phyloP scores from a whole-genome alignment of 257 asterid species.

The Gardenia jasminoides region DNA sequence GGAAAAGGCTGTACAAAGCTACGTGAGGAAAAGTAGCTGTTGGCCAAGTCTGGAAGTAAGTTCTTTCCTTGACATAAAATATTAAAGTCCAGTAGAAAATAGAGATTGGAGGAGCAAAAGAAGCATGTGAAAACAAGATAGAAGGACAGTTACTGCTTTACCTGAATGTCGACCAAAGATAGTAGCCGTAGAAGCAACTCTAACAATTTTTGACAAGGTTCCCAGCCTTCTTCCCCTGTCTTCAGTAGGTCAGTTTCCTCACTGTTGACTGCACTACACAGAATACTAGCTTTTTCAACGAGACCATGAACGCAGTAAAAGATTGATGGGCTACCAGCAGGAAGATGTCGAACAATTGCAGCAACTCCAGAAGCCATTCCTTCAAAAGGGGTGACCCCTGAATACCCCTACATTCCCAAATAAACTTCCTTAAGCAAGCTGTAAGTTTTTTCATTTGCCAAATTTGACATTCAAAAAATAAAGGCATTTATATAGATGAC shows the following conservation, averaged over 20 bases:
- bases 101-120: neutral
- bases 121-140: neutral
- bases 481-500: neutral
- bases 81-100: too few species aligned
- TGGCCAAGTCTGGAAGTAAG: too few species aligned
- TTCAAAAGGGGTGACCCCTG: conserved; percentile 78
- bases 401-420: conserved; percentile 59
- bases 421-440: conserved; percentile 13
- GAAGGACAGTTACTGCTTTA: conserved; percentile 9
- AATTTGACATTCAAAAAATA: conserved; percentile 14
- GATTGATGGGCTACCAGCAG: conserved; percentile 90
- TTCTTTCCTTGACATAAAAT: too few species aligned
- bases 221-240: conserved; percentile 68
- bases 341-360: conserved; percentile 83
- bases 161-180: conserved; percentile 84
- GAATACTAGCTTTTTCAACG: conserved; percentile 55
- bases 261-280: conserved; percentile 37
- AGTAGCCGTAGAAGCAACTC: conserved; percentile 81
- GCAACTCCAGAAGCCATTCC: conserved; percentile 95
- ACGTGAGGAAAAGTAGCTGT: too few species aligned
- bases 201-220: conserved; percentile 62
- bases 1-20: too few species aligned
- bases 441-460: conserved; percentile 5
- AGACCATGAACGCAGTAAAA: conserved; percentile 68
- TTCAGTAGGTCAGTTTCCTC: conserved; percentile 48